Conservation (phyloP, 2,329 filamentous ascomycete species). For the Penicillium polonicum region DNA sequence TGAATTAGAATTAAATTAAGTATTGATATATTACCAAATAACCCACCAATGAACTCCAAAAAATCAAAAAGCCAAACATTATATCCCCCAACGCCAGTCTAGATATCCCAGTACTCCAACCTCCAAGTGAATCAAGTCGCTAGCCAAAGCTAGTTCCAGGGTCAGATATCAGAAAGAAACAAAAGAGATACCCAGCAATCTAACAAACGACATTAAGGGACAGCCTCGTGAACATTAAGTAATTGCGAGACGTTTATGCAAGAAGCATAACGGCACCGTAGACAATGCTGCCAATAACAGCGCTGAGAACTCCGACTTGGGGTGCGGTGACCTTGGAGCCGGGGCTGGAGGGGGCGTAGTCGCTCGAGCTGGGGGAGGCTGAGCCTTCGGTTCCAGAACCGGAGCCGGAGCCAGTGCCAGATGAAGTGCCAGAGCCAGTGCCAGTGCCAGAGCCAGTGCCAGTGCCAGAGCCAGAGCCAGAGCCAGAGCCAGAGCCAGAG, state of each 20-base stretch:
- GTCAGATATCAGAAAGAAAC: not conserved
- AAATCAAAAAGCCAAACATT: constrained; percentile 1
- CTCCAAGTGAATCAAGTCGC: not conserved
- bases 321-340: constrained; percentile 29
- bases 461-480: not conserved
- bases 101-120: not conserved
- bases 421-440: not conserved
- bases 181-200: not conserved
- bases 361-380: constrained; percentile 18
- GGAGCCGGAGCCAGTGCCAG: not conserved
- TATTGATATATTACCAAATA: constrained; percentile 9
- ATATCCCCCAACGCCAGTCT: constrained; percentile 15
- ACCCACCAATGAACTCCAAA: not conserved
- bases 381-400: not conserved
- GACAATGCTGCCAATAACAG: constrained; percentile 5
- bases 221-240: constrained; percentile 8
- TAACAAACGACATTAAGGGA: constrained; percentile 10
- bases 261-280: constrained; percentile 27
- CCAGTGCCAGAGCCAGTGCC: not conserved
- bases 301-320: constrained; percentile 8
- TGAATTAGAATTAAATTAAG: constrained; percentile 20
- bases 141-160: constrained; percentile 9
- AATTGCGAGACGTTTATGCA: constrained; percentile 21
- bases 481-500: not conserved
- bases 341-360: constrained; percentile 25